These are phyloP conservation scores for Halocafeteria seosinensis DNA, from an alignment of 108 stramenopile species.

Conservation along the genomic window DNA sequence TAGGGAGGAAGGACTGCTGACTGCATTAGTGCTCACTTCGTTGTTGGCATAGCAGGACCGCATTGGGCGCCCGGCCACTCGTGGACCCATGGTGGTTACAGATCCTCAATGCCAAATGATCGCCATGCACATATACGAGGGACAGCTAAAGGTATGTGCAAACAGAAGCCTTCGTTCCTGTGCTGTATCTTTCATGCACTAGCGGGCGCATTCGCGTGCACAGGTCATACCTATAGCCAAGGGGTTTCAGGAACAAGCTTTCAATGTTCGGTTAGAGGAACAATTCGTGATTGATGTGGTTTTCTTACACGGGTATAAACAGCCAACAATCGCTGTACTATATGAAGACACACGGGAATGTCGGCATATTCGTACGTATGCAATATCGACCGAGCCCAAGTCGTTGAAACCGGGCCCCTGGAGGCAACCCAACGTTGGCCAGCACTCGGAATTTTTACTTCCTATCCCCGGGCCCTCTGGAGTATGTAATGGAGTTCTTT, in stretches of 20 bases:
- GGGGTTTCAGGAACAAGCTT: too few relatives aligned
- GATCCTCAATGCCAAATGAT: constrained; percentile 22
- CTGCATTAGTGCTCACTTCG: too few relatives aligned
- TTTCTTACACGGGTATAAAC: constrained; percentile 25
- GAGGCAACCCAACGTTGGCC: neutral
- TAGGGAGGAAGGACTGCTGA: neutral
- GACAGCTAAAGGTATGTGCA: constrained; percentile 25
- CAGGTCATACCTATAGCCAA: too few relatives aligned
- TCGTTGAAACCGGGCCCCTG: constrained; percentile 28
- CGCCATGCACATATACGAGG: constrained; percentile 29
- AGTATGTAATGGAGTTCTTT: neutral
- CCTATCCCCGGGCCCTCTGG: neutral
- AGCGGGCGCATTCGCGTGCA: constrained; percentile 30
- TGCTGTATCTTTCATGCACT: too few relatives aligned
- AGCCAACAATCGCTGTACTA: constrained; percentile 31
- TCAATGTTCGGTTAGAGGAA: too few relatives aligned
- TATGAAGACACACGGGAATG: constrained; percentile 23
- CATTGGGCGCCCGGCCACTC: constrained; percentile 1
- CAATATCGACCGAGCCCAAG: constrained; percentile 14
- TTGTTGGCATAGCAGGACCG: constrained; percentile 7
- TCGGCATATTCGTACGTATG: constrained; percentile 35
- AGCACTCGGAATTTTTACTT: neutral
- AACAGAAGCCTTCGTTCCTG: neutral
- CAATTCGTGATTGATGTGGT: constrained; percentile 32
- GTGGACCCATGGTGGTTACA: constrained; percentile 19